A percentile compares a stretch with the other conserved stretches of the same genome.
These are phyloP conservation scores for Acer saccharum DNA, from an alignment of 345 rosid species.

Conservation along the genomic window DNA sequence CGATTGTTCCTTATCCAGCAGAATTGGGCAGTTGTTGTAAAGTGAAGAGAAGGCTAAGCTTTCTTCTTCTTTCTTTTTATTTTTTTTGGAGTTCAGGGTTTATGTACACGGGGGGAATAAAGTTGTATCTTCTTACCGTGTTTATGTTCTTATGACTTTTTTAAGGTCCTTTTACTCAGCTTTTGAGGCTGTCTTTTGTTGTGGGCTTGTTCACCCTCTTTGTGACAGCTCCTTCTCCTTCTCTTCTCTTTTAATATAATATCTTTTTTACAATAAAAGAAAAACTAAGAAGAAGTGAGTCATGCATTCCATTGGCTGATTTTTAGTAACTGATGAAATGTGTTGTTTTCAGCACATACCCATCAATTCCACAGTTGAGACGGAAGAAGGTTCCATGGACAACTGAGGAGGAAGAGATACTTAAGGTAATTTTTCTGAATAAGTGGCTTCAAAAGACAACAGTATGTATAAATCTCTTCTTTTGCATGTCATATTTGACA, in stretches of 20 bases:
- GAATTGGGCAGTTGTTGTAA: neutral
- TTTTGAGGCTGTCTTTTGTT: neutral
- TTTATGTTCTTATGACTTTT: neutral
- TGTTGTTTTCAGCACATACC: conserved; percentile 31
- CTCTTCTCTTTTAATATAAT: neutral
- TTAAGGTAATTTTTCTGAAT: conserved; percentile 33
- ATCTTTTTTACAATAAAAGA: neutral
- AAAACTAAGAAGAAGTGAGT: neutral
- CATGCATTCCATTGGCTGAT: neutral
- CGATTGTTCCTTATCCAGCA: neutral
- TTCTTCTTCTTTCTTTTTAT: neutral
- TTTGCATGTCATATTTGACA: neutral
- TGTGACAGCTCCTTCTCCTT: neutral
- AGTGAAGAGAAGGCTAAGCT: neutral
- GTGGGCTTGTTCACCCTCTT: neutral
- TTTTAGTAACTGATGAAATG: neutral
- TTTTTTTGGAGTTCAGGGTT: neutral
- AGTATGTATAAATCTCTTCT: neutral
- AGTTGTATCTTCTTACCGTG: neutral
- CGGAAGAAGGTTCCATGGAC: conserved; percentile 45
- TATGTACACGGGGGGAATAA: neutral
- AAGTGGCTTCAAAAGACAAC: too few species aligned
- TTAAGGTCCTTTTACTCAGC: neutral
- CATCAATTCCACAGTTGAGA: conserved; percentile 31
- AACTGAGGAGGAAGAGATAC: conserved; percentile 41